A percentile compares a stretch with the other conserved stretches of the same genome.
Evolutionary conservation across 2,329 filamentous ascomycete species (phyloP).

Genomic region (Beauveria brongniartii): DNA sequence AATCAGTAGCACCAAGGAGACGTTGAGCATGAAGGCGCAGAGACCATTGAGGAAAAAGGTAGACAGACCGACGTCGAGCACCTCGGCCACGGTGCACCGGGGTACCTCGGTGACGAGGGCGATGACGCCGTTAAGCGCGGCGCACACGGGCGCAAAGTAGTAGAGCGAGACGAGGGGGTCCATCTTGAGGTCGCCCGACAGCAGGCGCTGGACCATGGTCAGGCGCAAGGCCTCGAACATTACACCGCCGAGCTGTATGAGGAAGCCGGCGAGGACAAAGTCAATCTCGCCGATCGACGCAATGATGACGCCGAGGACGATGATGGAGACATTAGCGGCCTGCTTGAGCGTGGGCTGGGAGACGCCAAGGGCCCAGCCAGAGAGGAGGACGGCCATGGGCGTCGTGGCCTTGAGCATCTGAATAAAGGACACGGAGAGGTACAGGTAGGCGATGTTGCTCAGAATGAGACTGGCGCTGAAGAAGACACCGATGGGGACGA

Average conservation of each 20-base stretch:
- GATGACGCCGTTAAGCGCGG: constrained; percentile 69
- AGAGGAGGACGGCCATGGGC: constrained; percentile 83
- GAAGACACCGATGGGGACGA: constrained; percentile 90
- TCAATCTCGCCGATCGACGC: constrained; percentile 94
- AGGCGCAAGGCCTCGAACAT: constrained; percentile 75
- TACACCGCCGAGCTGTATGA: constrained; percentile 72
- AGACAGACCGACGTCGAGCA: constrained; percentile 64
- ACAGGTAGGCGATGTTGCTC: constrained; percentile 91
- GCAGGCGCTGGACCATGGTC: constrained; percentile 75
- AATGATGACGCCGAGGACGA: constrained; percentile 89
- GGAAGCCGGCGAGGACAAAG: constrained; percentile 73
- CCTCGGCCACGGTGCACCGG: constrained; percentile 57
- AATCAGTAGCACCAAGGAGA: constrained; percentile 80
- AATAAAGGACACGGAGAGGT: constrained; percentile 92
- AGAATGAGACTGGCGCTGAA: constrained; percentile 96
- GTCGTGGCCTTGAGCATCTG: constrained; percentile 99
- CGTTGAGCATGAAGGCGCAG: constrained; percentile 73
- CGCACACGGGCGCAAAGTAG: constrained; percentile 82
- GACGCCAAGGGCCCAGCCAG: constrained; percentile 81
- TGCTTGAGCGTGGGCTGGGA: constrained; percentile 77
- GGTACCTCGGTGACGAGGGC: constrained; percentile 69
- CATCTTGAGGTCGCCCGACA: constrained; percentile 85
- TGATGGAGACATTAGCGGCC: constrained; percentile 87
- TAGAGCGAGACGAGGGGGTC: constrained; percentile 81
- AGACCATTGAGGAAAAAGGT: constrained; percentile 69